These are phyloP conservation scores for Poa pratensis DNA, from an alignment of 176 grass and related monocot genomes.

Conservation along the genomic window DNA sequence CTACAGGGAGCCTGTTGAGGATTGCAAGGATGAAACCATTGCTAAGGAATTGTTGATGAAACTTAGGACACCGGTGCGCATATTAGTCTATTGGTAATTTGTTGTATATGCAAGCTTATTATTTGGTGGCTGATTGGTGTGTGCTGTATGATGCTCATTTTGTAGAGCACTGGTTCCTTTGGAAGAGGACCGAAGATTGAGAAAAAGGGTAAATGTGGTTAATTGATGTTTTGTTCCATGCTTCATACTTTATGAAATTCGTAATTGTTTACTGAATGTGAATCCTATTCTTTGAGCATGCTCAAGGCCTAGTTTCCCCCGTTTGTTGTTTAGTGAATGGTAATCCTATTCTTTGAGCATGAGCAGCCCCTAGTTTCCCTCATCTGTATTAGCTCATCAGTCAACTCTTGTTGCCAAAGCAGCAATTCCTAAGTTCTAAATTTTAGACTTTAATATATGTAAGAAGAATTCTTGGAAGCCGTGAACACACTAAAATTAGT, in stretches of 20 bases:
- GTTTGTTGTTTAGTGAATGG: background rate
- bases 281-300: background rate
- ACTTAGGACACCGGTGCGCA: slow-evolving; percentile 50
- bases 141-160: slow-evolving; percentile 14
- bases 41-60: slow-evolving; percentile 59
- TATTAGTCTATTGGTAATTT: background rate
- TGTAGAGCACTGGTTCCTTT: slow-evolving; percentile 45
- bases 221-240: background rate
- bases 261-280: background rate
- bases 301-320: background rate
- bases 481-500: background rate
- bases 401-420: slow-evolving; percentile 5
- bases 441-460: slow-evolving; percentile 6
- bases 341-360: background rate
- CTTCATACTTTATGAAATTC: slow-evolving; percentile 27
- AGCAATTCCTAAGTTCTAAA: background rate
- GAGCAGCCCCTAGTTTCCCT: background rate
- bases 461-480: background rate
- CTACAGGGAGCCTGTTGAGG: slow-evolving; percentile 53
- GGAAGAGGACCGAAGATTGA: slow-evolving; percentile 49
- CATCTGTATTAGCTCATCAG: background rate
- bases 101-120: background rate
- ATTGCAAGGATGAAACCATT: slow-evolving; percentile 56
- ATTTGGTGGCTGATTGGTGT: slow-evolving; percentile 32
- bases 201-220: slow-evolving; percentile 52